phyloP scores from a whole-genome alignment of 495 filamentous ascomycete genomes.

The Penicillium steckii region DNA sequence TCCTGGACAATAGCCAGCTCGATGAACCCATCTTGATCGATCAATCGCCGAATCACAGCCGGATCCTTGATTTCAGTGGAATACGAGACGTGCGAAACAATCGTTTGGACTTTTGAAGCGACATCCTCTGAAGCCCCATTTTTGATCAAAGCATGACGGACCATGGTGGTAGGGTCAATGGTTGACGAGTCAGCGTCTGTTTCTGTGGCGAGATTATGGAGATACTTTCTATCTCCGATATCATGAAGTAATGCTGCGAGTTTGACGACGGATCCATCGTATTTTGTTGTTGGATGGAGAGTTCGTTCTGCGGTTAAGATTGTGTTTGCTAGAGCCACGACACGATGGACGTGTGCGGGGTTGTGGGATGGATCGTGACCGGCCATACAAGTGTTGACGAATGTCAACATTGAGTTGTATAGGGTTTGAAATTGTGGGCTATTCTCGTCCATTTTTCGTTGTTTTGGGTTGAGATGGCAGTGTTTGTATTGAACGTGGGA shows the following conservation, averaged over 20 bases:
- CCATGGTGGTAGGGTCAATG: constrained; percentile 49
- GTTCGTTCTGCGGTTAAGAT: constrained; percentile 48
- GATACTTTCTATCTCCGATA: constrained; percentile 83
- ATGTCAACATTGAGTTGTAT: constrained; percentile 49
- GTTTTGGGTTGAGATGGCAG: not conserved
- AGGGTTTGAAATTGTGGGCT: constrained; percentile 31
- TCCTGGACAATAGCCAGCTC: constrained; percentile 88
- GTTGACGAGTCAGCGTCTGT: not conserved
- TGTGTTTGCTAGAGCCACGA: constrained; percentile 66
- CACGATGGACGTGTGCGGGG: constrained; percentile 77
- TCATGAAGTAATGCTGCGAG: constrained; percentile 83
- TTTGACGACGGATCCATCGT: constrained; percentile 58
- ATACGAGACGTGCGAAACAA: constrained; percentile 75
- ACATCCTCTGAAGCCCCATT: constrained; percentile 53
- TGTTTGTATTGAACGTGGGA: not conserved
- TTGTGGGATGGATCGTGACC: constrained; percentile 84
- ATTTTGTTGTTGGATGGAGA: constrained; percentile 26
- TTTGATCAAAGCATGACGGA: constrained; percentile 56
- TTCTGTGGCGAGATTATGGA: constrained; percentile 19
- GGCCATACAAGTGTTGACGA: constrained; percentile 72
- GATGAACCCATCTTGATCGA: constrained; percentile 52
- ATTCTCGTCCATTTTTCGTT: constrained; percentile 11
- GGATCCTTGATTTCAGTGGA: constrained; percentile 67
- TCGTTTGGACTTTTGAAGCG: constrained; percentile 61
- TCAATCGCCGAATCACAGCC: constrained; percentile 44